Evolutionary conservation across 768 basidiomycete genomes (phyloP).

Genomic region (Rhizopogon rudus): DNA sequence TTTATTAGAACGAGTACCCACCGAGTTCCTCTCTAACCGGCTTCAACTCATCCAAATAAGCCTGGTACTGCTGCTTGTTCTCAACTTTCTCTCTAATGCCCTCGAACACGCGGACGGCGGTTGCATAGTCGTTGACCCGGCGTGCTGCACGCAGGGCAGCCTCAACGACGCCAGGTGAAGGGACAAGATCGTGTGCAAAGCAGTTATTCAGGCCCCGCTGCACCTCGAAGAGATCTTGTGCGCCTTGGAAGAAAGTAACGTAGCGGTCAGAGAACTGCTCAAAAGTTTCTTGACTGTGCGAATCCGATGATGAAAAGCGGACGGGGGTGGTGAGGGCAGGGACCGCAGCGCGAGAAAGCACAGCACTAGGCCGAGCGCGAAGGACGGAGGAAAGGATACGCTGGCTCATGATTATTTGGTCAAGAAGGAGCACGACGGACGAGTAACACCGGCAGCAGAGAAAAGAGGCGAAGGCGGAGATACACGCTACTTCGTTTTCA

Average conservation of each 20-base stretch:
- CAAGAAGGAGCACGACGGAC: conserved; percentile 1
- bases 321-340: conserved; percentile 35
- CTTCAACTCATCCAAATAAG: conserved; percentile 89
- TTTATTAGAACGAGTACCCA: conserved; percentile 28
- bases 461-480: neutral
- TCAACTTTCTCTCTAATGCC: conserved; percentile 97
- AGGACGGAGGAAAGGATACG: conserved; percentile 58
- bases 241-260: conserved; percentile 87
- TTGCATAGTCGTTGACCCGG: conserved; percentile 95
- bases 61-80: conserved; percentile 92
- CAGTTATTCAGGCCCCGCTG: conserved; percentile 99
- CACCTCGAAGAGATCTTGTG: conserved; percentile 96
- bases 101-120: conserved; percentile 94
- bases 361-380: conserved; percentile 50
- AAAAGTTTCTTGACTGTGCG: conserved; percentile 86
- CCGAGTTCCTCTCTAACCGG: conserved; percentile 88
- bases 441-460: neutral
- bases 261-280: conserved; percentile 94
- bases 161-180: conserved; percentile 77
- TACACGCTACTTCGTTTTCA: conserved; percentile 8
- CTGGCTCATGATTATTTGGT: conserved; percentile 44
- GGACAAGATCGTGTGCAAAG: conserved; percentile 97
- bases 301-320: conserved; percentile 40
- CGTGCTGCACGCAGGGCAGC: conserved; percentile 84
- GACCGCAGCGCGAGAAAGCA: conserved; percentile 34